Conservation (phyloP, 345 rosid species). For the Erodium maritimum region DNA sequence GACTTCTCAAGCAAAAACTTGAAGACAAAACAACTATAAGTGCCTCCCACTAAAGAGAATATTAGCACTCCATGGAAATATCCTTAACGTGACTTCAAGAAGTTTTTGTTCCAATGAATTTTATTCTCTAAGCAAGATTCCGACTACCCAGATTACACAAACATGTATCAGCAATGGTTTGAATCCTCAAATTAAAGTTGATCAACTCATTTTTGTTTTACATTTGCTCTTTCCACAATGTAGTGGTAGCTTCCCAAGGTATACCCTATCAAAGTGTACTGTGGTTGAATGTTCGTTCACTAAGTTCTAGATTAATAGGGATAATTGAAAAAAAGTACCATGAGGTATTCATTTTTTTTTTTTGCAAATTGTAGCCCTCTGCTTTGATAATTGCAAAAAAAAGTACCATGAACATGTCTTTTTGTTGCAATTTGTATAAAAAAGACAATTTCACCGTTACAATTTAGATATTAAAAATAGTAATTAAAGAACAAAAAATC, state of each 20-base stretch:
- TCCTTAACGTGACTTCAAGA: not conserved
- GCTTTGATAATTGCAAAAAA: too few relatives aligned
- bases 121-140: not conserved
- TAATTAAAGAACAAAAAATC: too few relatives aligned
- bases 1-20: constrained; percentile 3
- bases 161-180: not conserved
- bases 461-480: too few relatives aligned
- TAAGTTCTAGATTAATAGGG: too few relatives aligned
- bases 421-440: too few relatives aligned
- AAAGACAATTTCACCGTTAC: too few relatives aligned
- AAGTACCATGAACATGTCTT: too few relatives aligned
- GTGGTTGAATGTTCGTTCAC: too few relatives aligned
- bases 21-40: not conserved
- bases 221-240: not conserved
- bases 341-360: too few relatives aligned
- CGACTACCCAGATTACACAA: not conserved
- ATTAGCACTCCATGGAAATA: not conserved
- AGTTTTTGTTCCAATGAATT: not conserved
- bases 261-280: not conserved
- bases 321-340: too few relatives aligned
- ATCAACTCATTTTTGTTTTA: too few relatives aligned
- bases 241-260: not conserved
- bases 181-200: not conserved
- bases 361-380: too few relatives aligned
- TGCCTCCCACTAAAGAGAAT: not conserved